phyloP scores from a whole-genome alignment of 805 yeast species.

The Metschnikowia noctiluminum region DNA sequence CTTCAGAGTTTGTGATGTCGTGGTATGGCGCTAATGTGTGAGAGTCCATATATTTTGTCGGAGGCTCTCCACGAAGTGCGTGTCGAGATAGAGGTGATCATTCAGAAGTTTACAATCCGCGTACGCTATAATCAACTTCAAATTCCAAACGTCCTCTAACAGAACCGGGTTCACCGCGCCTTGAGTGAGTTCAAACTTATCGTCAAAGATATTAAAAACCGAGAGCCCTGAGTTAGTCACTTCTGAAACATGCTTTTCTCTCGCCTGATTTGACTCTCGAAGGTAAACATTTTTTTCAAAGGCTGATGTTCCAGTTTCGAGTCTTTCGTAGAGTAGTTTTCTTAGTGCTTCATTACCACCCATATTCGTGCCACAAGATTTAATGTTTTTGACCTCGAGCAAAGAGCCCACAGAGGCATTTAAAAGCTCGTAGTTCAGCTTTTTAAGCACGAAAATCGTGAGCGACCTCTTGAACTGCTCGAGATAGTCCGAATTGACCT shows the following conservation, averaged over 20 bases:
- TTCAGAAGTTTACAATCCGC: constrained; percentile 42
- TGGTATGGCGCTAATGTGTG: background rate
- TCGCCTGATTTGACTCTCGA: constrained; percentile 23
- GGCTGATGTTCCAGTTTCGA: constrained; percentile 22
- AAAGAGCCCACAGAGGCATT: constrained; percentile 31
- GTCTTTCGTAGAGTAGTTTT: constrained; percentile 21
- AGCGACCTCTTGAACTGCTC: constrained; percentile 41
- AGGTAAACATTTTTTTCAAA: constrained; percentile 32
- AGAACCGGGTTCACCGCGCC: constrained; percentile 41
- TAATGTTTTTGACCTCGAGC: constrained; percentile 30
- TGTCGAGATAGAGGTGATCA: constrained; percentile 43
- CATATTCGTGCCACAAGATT: constrained; percentile 23
- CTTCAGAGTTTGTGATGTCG: background rate
- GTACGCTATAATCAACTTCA: constrained; percentile 58
- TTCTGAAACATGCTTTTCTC: constrained; percentile 15
- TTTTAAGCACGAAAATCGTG: constrained; percentile 51
- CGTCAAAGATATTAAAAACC: constrained; percentile 47
- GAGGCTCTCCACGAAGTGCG: constrained; percentile 51
- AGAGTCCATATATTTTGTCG: constrained; percentile 42
- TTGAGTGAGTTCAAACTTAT: constrained; percentile 48
- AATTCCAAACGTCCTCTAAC: constrained; percentile 60
- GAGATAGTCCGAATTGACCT: constrained; percentile 38
- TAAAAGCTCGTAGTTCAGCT: constrained; percentile 38
- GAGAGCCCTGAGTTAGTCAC: constrained; percentile 35
- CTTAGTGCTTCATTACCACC: constrained; percentile 26